Conservation (phyloP, 1,139 yeast species). For the Protomyces pachydermus region DNA sequence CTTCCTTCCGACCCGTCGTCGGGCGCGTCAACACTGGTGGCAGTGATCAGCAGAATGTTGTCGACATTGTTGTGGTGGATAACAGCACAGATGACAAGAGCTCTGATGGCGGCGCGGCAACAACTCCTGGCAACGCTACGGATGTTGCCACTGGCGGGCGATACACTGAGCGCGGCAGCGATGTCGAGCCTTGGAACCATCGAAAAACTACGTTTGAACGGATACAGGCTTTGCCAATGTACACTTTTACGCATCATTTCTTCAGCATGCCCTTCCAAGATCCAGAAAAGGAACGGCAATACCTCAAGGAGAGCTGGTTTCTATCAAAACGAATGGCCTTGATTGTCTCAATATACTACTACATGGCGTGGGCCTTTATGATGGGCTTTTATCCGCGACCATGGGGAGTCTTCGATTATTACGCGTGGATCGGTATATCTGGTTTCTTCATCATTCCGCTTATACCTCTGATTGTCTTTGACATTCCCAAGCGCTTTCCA, state of each 20-base stretch:
- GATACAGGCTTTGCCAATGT: neutral
- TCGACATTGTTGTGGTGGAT: slow-evolving; percentile 21
- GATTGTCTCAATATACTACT: slow-evolving; percentile 10
- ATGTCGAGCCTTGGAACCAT: neutral
- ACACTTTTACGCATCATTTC: neutral
- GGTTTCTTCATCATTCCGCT: slow-evolving; percentile 16
- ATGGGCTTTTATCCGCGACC: slow-evolving; percentile 23
- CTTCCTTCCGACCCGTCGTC: slow-evolving; percentile 5
- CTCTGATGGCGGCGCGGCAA: neutral
- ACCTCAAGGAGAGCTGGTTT: slow-evolving; percentile 17
- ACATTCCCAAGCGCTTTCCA: slow-evolving; percentile 9
- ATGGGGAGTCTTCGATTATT: slow-evolving; percentile 2
- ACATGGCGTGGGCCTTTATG: slow-evolving; percentile 14
- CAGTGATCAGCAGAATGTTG: neutral
- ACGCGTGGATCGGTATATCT: slow-evolving; percentile 3
- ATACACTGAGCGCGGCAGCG: neutral
- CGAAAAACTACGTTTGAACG: neutral
- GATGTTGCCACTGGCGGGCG: neutral
- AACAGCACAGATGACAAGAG: neutral
- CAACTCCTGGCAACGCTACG: neutral
- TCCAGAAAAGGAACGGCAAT: slow-evolving; percentile 25
- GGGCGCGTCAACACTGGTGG: neutral
- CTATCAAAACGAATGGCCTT: slow-evolving; percentile 16
- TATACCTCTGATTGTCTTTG: neutral
- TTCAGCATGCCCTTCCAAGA: slow-evolving; percentile 15